Base-by-base conservation (phyloP, 2,329 filamentous ascomycete genomes). In the Aspergillus ochraceus region DNA sequence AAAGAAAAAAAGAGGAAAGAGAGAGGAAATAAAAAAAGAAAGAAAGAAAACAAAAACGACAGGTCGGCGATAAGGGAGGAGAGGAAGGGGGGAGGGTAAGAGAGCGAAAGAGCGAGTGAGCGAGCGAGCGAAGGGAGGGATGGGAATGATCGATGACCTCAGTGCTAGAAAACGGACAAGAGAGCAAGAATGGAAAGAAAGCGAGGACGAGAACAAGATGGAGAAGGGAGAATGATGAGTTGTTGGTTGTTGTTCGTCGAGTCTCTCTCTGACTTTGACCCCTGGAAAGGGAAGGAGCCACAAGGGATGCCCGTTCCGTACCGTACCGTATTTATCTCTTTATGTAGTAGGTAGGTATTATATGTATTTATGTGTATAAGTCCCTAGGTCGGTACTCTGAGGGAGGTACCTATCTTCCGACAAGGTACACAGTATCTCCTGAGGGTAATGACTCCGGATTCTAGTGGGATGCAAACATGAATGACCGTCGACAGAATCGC, bases 81-180 rank as follows among this genome's bases (percentile, higher is more conserved):
- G 47, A 61, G 54, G 53, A 63, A 60, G 58, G 57, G 64, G 60
- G 56, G 59, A 52, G 29, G 49, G 29, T 32, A 53, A 57, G 53
- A 54, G 24, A 50, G 46, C 19, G 39, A 26, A 64, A 64, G 52
- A 54, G 60, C 56, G 59, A 57, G 57, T 30, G 59, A 59, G 56
- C 56, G 54, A 49, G 56, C 56, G 54, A 49, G 26, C 61, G 55
- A 55, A 29, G 52, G 55, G 45, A 47, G 45, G 45, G 45, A 47
- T 47, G 22, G 24, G 36, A 17, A 30, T 51, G 14, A 17, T 51
- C 32, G 49, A 51, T 51, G 49, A 51, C 24, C 49, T 51, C 49
- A 51, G 29, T 29, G 49, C 9, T 29, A 10, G 58, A 49, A 57
- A 57, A 60, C 57, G 49, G 55, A 60, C 49, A 63, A 54, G 54